phyloP scores from a whole-genome alignment of 768 basidiomycete genomes.

The Suillus americanus region DNA sequence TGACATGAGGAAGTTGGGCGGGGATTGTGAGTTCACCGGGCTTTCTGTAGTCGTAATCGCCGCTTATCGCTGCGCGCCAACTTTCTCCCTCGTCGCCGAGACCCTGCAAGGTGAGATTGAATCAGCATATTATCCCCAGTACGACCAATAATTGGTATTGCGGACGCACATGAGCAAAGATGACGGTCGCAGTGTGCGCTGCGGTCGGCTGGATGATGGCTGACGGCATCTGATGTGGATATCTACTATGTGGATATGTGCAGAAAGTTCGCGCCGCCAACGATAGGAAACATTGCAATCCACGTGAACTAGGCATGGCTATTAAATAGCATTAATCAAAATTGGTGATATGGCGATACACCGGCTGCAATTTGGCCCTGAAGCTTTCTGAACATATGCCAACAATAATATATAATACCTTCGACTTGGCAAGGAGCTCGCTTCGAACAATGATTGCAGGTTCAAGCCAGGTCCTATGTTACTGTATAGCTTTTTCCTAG shows the following conservation, averaged over 20 bases:
- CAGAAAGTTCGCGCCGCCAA: neutral
- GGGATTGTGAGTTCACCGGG: constrained; percentile 5
- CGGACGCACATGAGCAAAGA: constrained; percentile 9
- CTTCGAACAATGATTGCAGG: neutral
- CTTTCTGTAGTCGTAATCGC: constrained; percentile 1
- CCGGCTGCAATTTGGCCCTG: neutral
- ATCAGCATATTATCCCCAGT: neutral
- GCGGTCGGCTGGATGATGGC: constrained; percentile 5
- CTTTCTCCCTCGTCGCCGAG: constrained; percentile 47
- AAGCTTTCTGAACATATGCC: too few relatives aligned
- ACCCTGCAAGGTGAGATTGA: constrained; percentile 35
- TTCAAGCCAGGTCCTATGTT: neutral
- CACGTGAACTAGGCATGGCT: constrained; percentile 1
- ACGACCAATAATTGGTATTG: constrained; percentile 10
- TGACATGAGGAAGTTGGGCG: constrained; percentile 51
- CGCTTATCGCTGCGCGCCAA: constrained; percentile 2
- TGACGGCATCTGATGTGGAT: neutral
- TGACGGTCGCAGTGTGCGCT: constrained; percentile 10
- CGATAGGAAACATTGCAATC: neutral
- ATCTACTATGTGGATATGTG: neutral
- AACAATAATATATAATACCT: neutral
- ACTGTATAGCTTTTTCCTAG: neutral
- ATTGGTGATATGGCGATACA: neutral
- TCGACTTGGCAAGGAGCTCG: neutral
- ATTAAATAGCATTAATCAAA: neutral